Evolutionary conservation across 192 early-diverging fungal species (phyloP).

Genomic region (Oehlia diaphana): DNA sequence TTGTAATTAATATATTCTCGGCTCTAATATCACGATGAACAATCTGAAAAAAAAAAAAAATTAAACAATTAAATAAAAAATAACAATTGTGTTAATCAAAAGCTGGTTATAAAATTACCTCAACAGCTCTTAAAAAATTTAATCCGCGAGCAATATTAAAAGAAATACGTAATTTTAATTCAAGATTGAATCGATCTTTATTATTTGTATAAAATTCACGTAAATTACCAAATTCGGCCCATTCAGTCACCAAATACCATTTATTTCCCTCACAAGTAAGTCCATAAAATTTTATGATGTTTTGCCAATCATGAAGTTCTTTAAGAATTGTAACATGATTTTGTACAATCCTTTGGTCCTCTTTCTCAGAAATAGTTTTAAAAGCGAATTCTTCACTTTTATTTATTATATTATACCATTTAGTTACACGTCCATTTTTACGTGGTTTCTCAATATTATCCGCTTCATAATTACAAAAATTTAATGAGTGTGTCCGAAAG

Average conservation of each 20-base stretch:
- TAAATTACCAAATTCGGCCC: constrained; percentile 18
- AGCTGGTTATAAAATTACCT: too few species aligned
- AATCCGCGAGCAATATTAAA: constrained; percentile 21
- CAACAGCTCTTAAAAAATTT: neutral
- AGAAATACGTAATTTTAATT: constrained; percentile 11
- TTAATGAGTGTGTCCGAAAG: too few species aligned
- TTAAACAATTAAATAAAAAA: too few species aligned
- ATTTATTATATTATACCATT: neutral
- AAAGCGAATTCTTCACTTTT: neutral
- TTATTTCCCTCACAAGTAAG: neutral
- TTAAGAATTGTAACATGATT: constrained; percentile 15
- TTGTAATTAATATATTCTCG: constrained; percentile 22
- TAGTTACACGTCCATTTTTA: too few species aligned
- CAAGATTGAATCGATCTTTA: neutral
- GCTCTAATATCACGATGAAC: constrained; percentile 26
- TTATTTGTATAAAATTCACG: neutral
- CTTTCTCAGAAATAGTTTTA: neutral
- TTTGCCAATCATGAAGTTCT: neutral
- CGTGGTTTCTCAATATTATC: too few species aligned
- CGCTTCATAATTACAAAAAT: too few species aligned
- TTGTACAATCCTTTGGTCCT: neutral
- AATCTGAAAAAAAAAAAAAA: neutral
- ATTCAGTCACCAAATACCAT: constrained; percentile 19
- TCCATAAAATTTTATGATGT: constrained; percentile 25
- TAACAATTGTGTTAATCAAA: too few species aligned